Conservation (phyloP, 139 green algal genomes). For the Auxenochlorella pyrenoidosa region DNA sequence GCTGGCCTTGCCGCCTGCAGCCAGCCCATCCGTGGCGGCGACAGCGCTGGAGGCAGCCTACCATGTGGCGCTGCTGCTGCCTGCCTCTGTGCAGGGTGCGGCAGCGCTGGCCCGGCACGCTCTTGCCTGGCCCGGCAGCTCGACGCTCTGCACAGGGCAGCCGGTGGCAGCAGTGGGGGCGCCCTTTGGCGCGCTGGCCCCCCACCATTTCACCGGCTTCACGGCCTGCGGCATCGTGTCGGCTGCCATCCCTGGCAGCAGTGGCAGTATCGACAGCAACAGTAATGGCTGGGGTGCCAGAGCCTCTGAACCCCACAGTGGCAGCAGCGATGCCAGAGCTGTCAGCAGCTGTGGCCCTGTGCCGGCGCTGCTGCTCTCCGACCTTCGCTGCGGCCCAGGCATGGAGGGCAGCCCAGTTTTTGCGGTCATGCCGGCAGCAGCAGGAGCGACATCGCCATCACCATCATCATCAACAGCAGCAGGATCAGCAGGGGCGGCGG, state of each 20-base stretch:
- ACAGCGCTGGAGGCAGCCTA: slow-evolving; percentile 23
- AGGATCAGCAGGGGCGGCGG: not conserved
- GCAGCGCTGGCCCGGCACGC: not conserved
- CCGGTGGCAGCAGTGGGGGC: slow-evolving; percentile 43
- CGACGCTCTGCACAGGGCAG: not conserved
- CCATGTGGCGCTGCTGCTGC: slow-evolving; percentile 12
- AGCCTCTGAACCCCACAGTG: not conserved
- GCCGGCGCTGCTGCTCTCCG: slow-evolving; percentile 52
- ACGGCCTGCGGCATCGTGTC: slow-evolving; percentile 52
- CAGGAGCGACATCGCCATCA: too few species aligned
- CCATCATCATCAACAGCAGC: not conserved
- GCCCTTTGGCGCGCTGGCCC: slow-evolving; percentile 74
- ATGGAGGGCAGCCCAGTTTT: slow-evolving; percentile 73
- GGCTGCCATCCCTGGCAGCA: not conserved
- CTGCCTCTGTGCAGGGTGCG: not conserved
- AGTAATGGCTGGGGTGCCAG: not conserved
- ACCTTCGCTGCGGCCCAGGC: slow-evolving; percentile 67
- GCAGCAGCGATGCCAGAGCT: not conserved
- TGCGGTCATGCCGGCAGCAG: not conserved
- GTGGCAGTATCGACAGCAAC: not conserved
- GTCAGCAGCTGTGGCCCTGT: not conserved
- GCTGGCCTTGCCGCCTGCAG: not conserved
- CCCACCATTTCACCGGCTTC: slow-evolving; percentile 62
- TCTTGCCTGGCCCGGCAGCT: not conserved
- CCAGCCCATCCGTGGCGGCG: not conserved